Evolutionary conservation across 352 stramenopile genomes (phyloP).

Genomic region (Pythium coloratum): DNA sequence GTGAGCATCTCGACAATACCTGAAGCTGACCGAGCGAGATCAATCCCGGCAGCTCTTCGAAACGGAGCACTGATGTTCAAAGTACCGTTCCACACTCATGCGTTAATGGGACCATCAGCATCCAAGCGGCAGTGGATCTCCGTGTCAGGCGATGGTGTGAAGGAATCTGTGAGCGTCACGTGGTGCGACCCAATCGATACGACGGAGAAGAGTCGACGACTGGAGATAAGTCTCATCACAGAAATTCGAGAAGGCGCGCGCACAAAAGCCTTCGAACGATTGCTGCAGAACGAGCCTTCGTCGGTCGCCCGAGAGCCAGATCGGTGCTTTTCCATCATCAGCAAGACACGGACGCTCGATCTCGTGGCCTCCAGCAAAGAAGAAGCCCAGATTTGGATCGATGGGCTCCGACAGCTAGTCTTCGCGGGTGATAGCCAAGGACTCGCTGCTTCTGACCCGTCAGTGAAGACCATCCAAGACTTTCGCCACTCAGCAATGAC

Average conservation of each 20-base stretch:
- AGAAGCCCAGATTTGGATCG: slow-evolving; percentile 64
- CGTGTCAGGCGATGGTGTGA: slow-evolving; percentile 26
- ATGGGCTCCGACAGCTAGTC: slow-evolving; percentile 42
- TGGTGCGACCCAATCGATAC: slow-evolving; percentile 68
- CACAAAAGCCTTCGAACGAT: slow-evolving; percentile 63
- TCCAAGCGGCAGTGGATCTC: slow-evolving; percentile 65
- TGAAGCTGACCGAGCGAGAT: background rate
- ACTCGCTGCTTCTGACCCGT: slow-evolving; percentile 14
- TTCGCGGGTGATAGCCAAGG: slow-evolving; percentile 25
- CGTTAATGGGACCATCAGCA: slow-evolving; percentile 34
- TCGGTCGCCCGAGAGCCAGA: slow-evolving; percentile 44
- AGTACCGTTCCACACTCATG: slow-evolving; percentile 67
- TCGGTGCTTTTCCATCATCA: slow-evolving; percentile 75
- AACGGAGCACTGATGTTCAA: slow-evolving; percentile 78
- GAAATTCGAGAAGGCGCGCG: slow-evolving; percentile 57
- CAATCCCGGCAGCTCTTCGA: slow-evolving; percentile 42
- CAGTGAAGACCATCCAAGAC: slow-evolving; percentile 45
- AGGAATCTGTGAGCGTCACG: slow-evolving; percentile 47
- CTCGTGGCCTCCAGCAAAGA: slow-evolving; percentile 80
- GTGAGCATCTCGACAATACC: background rate
- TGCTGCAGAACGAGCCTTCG: slow-evolving; percentile 39
- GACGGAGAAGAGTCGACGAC: slow-evolving; percentile 37
- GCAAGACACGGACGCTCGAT: slow-evolving; percentile 61
- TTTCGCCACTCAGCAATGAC: slow-evolving; percentile 49
- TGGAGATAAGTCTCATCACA: slow-evolving; percentile 51